phyloP scores from a whole-genome alignment of 306 rosid genomes.

The Echinosophora koreensis region DNA sequence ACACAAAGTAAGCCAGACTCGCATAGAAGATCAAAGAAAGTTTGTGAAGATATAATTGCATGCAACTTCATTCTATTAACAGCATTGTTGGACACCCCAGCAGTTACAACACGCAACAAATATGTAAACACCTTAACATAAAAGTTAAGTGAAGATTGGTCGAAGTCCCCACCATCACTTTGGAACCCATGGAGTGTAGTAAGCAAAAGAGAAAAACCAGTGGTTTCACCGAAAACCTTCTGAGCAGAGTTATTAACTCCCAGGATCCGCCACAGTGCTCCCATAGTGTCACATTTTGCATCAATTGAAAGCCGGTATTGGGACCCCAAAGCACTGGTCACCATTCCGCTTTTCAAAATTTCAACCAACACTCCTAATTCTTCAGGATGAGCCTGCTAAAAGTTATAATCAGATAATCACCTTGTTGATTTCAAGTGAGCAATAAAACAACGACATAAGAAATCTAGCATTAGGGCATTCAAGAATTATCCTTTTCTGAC shows the following conservation, averaged over 20 bases:
- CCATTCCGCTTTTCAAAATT: slow-evolving; percentile 97
- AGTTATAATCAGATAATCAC: slow-evolving; percentile 42
- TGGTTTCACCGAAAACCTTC: slow-evolving; percentile 94
- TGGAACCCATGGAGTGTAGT: slow-evolving; percentile 96
- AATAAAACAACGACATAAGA: slow-evolving; percentile 23
- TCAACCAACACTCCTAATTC: slow-evolving; percentile 91
- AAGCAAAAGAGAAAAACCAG: slow-evolving; percentile 97
- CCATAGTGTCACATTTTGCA: slow-evolving; percentile 97
- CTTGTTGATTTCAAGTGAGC: slow-evolving; percentile 43
- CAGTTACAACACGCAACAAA: slow-evolving; percentile 84
- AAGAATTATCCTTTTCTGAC: slow-evolving; percentile 23
- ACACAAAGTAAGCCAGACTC: slow-evolving; percentile 95
- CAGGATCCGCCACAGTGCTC: slow-evolving; percentile 87
- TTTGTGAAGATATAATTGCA: slow-evolving; percentile 80
- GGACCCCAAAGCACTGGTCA: slow-evolving; percentile 78
- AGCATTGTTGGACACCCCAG: slow-evolving; percentile 82
- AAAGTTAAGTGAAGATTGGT: slow-evolving; percentile 66
- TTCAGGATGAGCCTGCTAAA: slow-evolving; percentile 88
- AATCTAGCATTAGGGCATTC: slow-evolving; percentile 3
- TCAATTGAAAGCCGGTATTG: slow-evolving; percentile 84
- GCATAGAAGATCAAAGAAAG: slow-evolving; percentile 87
- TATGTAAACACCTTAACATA: slow-evolving; percentile 70
- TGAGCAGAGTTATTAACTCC: slow-evolving; percentile 83
- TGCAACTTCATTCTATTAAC: slow-evolving; percentile 86
- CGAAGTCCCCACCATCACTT: slow-evolving; percentile 65